Base-by-base conservation (phyloP, 179 eudicot species). In the Heliamphora pulchella region DNA sequence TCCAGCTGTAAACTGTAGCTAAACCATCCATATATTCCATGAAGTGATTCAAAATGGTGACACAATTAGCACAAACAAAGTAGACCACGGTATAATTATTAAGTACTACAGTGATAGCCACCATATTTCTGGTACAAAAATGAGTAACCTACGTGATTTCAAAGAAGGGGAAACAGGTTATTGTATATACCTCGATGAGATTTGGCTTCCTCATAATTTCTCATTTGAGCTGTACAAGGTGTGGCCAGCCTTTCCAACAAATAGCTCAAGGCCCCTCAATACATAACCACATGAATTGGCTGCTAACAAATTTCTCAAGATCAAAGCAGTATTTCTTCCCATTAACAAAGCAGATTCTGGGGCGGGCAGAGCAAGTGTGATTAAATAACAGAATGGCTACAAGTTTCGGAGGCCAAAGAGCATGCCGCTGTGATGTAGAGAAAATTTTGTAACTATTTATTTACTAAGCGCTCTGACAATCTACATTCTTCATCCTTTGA, bases 401-500 rank as follows among this genome's bases (percentile, higher is more conserved):
- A 31, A 68, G 70, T 59, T 75, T 76, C 66, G 14, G 41, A 67
- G 82, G 68, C 17, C 69, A 57, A 43, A 47, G 66, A 58, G 46
- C 11, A 51, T 11, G 8, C 58, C 57, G 46, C 50, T 67, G 22
- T 55, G 69, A 67, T 11, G 10, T 6, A 59, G 48, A 82, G 61
- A 57, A 59, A 75, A 31, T 53, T 62, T 64, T 46, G 62, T 62
- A 66, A 31, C 63, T 59, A 74, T 43, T 73, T 78, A 55, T 76
- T 64, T 41, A 77, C 74, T 55, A 84, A 69, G 74, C 89, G 81
- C 47, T 82, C 84, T 77, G 83, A 84, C 79, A 95, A 84, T 81
- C 98, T 88, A 18, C 53, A n/a, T 78, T 88, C 86, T 86, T 93
- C 97, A 75, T 88, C 91, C 82, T 79, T 88, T 22, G 94, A 84